Percentiles rank a stretch among this genome's conserved stretches.
These are phyloP conservation scores for Gynandropsis gynandra DNA, from an alignment of 345 rosid genomes.

Conservation along the genomic window DNA sequence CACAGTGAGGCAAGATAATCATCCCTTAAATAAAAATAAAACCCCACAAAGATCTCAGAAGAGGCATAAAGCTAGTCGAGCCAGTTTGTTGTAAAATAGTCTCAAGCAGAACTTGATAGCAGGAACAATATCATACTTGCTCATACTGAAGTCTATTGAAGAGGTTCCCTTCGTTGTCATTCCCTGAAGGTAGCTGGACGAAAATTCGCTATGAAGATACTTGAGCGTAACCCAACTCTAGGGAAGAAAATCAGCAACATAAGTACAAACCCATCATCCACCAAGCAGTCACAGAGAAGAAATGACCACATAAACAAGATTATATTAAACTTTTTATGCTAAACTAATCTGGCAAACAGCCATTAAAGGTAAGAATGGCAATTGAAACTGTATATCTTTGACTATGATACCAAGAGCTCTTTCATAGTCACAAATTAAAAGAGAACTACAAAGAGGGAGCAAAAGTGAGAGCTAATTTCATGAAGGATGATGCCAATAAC, in stretches of 20 bases:
- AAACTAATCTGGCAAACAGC: background rate
- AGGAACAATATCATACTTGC: constrained; percentile 37
- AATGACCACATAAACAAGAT: constrained; percentile 2
- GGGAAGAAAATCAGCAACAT: constrained; percentile 16
- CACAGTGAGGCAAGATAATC: constrained; percentile 61
- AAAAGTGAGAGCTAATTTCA: background rate
- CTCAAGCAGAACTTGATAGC: constrained; percentile 7
- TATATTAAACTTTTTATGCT: background rate
- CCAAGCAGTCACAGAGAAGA: constrained; percentile 7
- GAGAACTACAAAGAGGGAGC: background rate
- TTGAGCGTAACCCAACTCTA: constrained; percentile 70
- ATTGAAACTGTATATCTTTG: too few relatives aligned
- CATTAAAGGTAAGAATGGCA: too few relatives aligned
- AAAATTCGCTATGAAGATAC: constrained; percentile 63
- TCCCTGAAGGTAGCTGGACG: constrained; percentile 45
- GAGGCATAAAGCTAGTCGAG: background rate
- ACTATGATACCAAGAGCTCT: too few relatives aligned
- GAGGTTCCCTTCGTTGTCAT: constrained; percentile 51
- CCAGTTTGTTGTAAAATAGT: background rate
- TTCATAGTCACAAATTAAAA: too few relatives aligned
- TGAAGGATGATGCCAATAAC: too few relatives aligned
- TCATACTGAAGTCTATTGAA: constrained; percentile 61
- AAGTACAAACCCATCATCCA: constrained; percentile 14
- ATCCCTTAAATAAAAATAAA: constrained; percentile 40
- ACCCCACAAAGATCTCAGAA: constrained; percentile 6